phyloP scores from a whole-genome alignment of 1,284 basidiomycete species.

The Retiboletus flavoniger region DNA sequence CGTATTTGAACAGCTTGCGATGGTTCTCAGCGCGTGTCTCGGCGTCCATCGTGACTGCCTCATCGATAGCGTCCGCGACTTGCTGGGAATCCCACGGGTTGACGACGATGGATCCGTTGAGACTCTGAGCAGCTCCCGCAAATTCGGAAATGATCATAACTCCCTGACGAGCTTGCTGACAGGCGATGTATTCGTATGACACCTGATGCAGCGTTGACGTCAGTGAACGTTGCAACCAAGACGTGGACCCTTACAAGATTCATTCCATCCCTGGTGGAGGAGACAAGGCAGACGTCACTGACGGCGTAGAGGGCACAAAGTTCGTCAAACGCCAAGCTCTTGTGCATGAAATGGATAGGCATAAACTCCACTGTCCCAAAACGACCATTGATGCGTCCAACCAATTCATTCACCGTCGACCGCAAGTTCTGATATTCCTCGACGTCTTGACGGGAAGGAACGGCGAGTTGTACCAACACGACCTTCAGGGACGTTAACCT shows the following conservation, averaged over 20 bases:
- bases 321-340: constrained; percentile 91
- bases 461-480: constrained; percentile 94
- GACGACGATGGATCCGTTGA: constrained; percentile 92
- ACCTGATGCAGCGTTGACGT: constrained; percentile 54
- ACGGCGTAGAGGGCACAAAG: constrained; percentile 95
- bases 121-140: constrained; percentile 93
- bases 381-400: constrained; percentile 96
- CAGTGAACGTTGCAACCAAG: constrained; percentile 9
- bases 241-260: constrained; percentile 68
- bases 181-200: constrained; percentile 99
- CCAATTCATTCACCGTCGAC: constrained; percentile 95
- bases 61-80: constrained; percentile 93
- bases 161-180: constrained; percentile 89
- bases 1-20: constrained; percentile 93
- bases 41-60: constrained; percentile 87
- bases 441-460: constrained; percentile 96
- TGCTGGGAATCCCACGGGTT: constrained; percentile 97
- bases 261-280: constrained; percentile 97
- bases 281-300: constrained; percentile 95
- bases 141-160: constrained; percentile 99
- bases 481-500: constrained; percentile 51
- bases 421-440: constrained; percentile 99
- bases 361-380: constrained; percentile 99
- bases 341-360: constrained; percentile 99
- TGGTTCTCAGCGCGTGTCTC: constrained; percentile 87